phyloP scores from a whole-genome alignment of 108 stramenopile species.

The Skeletonema tropicum region DNA sequence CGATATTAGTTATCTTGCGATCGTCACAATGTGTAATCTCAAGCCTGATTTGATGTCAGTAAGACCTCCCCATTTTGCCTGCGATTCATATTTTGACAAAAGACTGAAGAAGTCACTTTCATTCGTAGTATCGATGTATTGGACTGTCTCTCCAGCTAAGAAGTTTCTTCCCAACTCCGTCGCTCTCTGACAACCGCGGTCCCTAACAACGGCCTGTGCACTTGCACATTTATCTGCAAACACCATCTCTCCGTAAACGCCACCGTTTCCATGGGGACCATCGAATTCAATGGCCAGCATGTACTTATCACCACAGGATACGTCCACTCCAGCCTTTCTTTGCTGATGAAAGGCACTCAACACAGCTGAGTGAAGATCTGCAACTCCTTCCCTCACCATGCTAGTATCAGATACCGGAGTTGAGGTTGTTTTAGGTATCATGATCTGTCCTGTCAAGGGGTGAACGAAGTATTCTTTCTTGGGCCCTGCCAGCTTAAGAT shows the following conservation, averaged over 20 bases:
- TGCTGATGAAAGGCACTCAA: constrained; percentile 4
- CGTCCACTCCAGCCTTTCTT: constrained; percentile 15
- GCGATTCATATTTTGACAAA: constrained; percentile 6
- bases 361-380: constrained; percentile 13
- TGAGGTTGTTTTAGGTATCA: background rate
- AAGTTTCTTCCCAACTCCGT: constrained; percentile 18
- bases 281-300: constrained; percentile 19
- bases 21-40: background rate
- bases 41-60: constrained; percentile 12
- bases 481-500: background rate
- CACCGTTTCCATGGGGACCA: constrained; percentile 4
- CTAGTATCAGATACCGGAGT: background rate
- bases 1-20: background rate
- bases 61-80: background rate
- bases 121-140: constrained; percentile 13
- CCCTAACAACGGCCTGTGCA: constrained; percentile 11
- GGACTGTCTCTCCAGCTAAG: constrained; percentile 16
- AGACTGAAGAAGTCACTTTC: constrained; percentile 10
- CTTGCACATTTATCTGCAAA: constrained; percentile 4
- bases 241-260: constrained; percentile 17
- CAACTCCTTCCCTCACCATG: background rate
- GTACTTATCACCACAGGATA: constrained; percentile 17
- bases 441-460: background rate
- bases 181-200: constrained; percentile 4
- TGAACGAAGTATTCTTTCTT: background rate